Evolutionary conservation across 352 stramenopile species (phyloP).

Genomic region (Aphanomyces euteiches): DNA sequence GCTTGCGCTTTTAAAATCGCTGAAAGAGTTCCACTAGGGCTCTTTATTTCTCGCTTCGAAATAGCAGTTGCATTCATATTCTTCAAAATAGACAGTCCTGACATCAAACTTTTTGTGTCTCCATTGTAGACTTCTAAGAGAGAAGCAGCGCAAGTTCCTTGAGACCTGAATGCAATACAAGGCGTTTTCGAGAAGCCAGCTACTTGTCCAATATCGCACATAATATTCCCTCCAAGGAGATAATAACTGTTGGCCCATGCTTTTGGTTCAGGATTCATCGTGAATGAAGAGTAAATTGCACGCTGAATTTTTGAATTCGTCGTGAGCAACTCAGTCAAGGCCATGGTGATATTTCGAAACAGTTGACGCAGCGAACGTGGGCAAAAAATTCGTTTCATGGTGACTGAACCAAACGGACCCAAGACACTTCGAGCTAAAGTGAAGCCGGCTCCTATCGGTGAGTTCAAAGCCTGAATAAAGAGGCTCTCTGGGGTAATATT

Average conservation of each 20-base stretch:
- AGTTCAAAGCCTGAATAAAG: background rate
- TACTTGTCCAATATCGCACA: background rate
- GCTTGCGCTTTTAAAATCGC: background rate
- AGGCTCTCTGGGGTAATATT: background rate
- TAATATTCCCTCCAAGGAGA: conserved; percentile 1
- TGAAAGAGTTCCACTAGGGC: background rate
- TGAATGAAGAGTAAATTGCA: background rate
- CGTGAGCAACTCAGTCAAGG: background rate
- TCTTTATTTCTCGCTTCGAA: background rate
- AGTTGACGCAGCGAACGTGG: background rate
- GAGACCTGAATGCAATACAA: background rate
- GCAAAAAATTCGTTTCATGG: background rate
- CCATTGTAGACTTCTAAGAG: background rate
- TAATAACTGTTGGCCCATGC: background rate
- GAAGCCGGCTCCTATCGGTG: background rate
- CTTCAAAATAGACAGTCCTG: background rate
- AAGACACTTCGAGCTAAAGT: background rate
- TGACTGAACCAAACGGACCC: conserved; percentile 7
- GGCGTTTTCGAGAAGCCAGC: background rate
- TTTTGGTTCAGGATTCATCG: background rate
- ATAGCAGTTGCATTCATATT: background rate
- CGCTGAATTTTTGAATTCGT: background rate
- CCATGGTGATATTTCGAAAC: conserved; percentile 4
- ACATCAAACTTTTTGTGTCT: background rate
- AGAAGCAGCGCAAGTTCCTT: background rate